Conservation (phyloP, 805 yeast species). For the Candida arabinofermentans region DNA sequence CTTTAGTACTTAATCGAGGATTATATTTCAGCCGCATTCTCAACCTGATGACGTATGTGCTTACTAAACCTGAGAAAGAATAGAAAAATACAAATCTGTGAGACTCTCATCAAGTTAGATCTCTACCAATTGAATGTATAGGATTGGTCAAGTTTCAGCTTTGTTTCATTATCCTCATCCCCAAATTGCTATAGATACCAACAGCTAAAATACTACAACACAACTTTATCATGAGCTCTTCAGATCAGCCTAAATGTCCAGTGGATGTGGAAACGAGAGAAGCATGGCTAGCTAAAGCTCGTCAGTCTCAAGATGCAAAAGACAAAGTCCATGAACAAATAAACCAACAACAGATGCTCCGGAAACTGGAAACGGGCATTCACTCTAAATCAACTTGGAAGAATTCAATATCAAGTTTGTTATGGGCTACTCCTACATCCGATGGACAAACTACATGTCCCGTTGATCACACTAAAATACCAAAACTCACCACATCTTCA, state of each 20-base stretch:
- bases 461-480: too few relatives aligned
- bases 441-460: too few relatives aligned
- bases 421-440: slow-evolving; percentile 1
- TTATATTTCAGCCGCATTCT: too few relatives aligned
- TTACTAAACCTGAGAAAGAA: too few relatives aligned
- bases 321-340: background rate
- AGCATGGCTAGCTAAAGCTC: slow-evolving; percentile 47
- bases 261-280: slow-evolving; percentile 62
- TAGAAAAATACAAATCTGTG: too few relatives aligned
- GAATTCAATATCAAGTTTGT: slow-evolving; percentile 4
- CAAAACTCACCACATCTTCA: slow-evolving; percentile 5
- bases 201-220: background rate
- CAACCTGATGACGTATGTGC: too few relatives aligned
- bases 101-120: too few relatives aligned
- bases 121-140: slow-evolving; percentile 12
- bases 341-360: background rate
- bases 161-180: too few relatives aligned
- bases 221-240: slow-evolving; percentile 13
- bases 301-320: slow-evolving; percentile 11
- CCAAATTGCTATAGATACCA: background rate
- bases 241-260: slow-evolving; percentile 48
- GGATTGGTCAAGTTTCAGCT: slow-evolving; percentile 19
- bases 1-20: too few relatives aligned
- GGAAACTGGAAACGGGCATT: background rate
- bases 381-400: background rate